Base-by-base conservation (phyloP, 2,329 filamentous ascomycete species). In the Chrysosporium keratinophilum region DNA sequence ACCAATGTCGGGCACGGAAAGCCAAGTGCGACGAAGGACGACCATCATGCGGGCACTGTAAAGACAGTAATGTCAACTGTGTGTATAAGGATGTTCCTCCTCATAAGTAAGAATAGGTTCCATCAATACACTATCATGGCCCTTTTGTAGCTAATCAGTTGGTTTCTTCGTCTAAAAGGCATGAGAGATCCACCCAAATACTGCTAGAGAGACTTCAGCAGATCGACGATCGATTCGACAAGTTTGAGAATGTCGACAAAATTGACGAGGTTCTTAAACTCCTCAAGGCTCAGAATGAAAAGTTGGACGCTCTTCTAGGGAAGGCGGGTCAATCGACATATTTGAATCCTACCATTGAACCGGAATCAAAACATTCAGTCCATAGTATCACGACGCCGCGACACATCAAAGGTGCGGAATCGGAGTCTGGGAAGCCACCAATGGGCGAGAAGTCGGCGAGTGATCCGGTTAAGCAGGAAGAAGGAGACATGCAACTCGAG, bases 1-100 rank as follows among this genome's bases (percentile, higher is more conserved):
- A 95, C 64, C 87, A 85, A 68, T 95, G 89, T 70, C 83, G 89
- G 55, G 80, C 86, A 57, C 78, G 91, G 39, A 95, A 95, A 69
- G 88, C 88, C 12, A 95, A 95, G 70, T 95, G 89, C 67, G 88
- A 95, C 63, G 89, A 95, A 73, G 83, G 83, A 10, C 83, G 85
- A 60, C 89, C 86, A 1, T 85, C 86, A 62, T 91, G 88, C 65
- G 88, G 84, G 39, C 82, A 83, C 63, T 98, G 93, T 68, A 85
- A 85, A 62, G 90, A 97, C 61, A 94, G 94, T 66, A 83, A 80
- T 60, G 78, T 88, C 33, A 78, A 83, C 51, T 98, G 88, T 73
- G 84, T 87, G 68, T 97, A 96, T 69, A 83, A 90, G 60, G 90
- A 96, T 64, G 85, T 93, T 5, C 86, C 88, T 19, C 88, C 88